Evolutionary conservation across 2,329 filamentous ascomycete genomes (phyloP).

Genomic region (Trichoderma arundinaceum): DNA sequence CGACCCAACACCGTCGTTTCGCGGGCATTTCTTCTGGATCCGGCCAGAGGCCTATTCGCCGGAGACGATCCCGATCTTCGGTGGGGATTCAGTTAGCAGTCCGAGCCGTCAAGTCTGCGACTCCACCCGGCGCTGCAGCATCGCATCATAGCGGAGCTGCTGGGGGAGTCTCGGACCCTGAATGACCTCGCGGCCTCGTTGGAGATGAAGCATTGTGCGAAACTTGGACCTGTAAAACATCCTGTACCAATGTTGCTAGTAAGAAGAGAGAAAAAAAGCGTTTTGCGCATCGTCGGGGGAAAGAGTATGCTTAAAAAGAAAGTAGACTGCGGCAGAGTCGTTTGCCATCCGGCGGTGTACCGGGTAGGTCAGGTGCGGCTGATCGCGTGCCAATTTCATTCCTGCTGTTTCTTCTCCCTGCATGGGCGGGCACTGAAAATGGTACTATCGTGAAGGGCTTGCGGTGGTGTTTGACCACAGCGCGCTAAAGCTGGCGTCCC

Average conservation of each 20-base stretch:
- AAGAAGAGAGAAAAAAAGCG: too few relatives aligned
- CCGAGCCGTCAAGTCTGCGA: constrained; percentile 14
- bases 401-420: constrained; percentile 19
- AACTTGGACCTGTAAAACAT: background rate
- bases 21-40: constrained; percentile 5
- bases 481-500: too few relatives aligned
- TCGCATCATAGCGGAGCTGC: constrained; percentile 33
- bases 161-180: too few relatives aligned
- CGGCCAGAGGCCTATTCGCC: constrained; percentile 5
- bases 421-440: background rate
- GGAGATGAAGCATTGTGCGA: too few relatives aligned
- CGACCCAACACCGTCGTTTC: constrained; percentile 5
- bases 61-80: constrained; percentile 27
- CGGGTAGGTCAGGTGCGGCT: constrained; percentile 24
- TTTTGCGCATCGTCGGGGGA: background rate
- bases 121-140: constrained; percentile 31
- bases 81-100: constrained; percentile 7
- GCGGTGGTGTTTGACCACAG: constrained; percentile 12
- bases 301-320: constrained; percentile 12
- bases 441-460: constrained; percentile 11
- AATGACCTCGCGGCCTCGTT: background rate
- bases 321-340: background rate
- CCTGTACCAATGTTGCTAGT: background rate
- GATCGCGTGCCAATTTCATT: constrained; percentile 17
- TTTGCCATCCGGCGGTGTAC: constrained; percentile 12